A percentile compares a stretch with the other conserved stretches of the same genome.
phyloP scores from a whole-genome alignment of 73 alveolate species.

The Paramecium caudatum region DNA sequence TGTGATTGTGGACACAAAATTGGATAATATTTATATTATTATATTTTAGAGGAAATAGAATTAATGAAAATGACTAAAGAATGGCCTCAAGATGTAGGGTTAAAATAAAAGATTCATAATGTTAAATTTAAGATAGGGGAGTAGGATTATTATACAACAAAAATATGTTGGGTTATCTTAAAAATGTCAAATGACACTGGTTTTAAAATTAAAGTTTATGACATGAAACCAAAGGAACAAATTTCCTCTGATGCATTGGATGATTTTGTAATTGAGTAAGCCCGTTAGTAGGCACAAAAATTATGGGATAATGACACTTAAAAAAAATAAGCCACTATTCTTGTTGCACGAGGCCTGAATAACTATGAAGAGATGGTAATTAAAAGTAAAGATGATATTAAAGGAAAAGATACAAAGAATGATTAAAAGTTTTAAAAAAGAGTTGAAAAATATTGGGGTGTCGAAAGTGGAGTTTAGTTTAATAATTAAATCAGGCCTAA shows the following conservation, averaged over 20 bases:
- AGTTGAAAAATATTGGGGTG: constrained; percentile 58
- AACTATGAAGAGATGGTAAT: background rate
- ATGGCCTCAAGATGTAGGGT: constrained; percentile 55
- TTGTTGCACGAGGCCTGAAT: background rate
- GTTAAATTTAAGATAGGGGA: constrained; percentile 52
- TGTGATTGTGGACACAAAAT: constrained; percentile 61
- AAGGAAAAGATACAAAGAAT: background rate
- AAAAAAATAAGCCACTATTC: background rate
- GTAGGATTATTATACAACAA: constrained; percentile 43
- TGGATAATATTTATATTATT: constrained; percentile 41
- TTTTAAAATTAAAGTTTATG: constrained; percentile 10
- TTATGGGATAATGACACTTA: background rate
- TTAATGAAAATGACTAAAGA: background rate
- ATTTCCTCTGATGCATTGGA: constrained; percentile 7
- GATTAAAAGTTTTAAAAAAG: background rate
- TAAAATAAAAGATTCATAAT: constrained; percentile 24
- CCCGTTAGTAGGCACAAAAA: background rate
- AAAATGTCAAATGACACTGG: constrained; percentile 57
- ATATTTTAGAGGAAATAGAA: constrained; percentile 48
- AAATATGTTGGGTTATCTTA: background rate
- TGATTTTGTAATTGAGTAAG: background rate
- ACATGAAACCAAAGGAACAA: constrained; percentile 1
- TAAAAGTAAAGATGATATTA: background rate
- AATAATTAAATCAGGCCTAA: background rate
- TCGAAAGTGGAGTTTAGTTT: background rate